Evolutionary conservation across 352 stramenopile genomes (phyloP).

Genomic region (Pythium chondricola): DNA sequence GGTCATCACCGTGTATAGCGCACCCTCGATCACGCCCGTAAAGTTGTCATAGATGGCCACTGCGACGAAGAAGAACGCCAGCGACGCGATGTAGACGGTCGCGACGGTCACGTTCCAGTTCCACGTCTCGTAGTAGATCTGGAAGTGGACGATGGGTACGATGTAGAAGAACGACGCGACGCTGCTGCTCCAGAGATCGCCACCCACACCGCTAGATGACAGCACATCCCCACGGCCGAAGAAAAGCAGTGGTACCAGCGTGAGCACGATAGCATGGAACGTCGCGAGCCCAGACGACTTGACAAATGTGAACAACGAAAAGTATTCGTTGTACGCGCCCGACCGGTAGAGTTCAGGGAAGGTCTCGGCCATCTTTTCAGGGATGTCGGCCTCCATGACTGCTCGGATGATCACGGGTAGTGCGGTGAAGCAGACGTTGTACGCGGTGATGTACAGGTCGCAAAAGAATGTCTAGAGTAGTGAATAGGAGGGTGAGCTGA

Average conservation of each 20-base stretch:
- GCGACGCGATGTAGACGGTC: slow-evolving; percentile 37
- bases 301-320: slow-evolving; percentile 42
- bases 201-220: slow-evolving; percentile 26
- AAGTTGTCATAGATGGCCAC: slow-evolving; percentile 55
- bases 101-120: slow-evolving; percentile 56
- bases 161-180: slow-evolving; percentile 92
- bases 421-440: slow-evolving; percentile 93
- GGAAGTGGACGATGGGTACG: slow-evolving; percentile 89
- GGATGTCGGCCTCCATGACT: slow-evolving; percentile 73
- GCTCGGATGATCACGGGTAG: slow-evolving; percentile 83
- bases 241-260: slow-evolving; percentile 43
- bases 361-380: slow-evolving; percentile 48
- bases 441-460: slow-evolving; percentile 86
- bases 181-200: slow-evolving; percentile 85
- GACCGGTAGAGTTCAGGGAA: slow-evolving; percentile 74
- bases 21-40: slow-evolving; percentile 34
- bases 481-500: neutral
- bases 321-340: slow-evolving; percentile 50
- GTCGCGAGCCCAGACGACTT: slow-evolving; percentile 34
- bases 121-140: slow-evolving; percentile 77
- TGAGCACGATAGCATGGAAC: slow-evolving; percentile 60
- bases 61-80: slow-evolving; percentile 42
- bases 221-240: slow-evolving; percentile 50
- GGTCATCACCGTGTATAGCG: slow-evolving; percentile 27
- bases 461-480: slow-evolving; percentile 63